phyloP scores from a whole-genome alignment of 345 rosid species.

The Camelina hispida region DNA sequence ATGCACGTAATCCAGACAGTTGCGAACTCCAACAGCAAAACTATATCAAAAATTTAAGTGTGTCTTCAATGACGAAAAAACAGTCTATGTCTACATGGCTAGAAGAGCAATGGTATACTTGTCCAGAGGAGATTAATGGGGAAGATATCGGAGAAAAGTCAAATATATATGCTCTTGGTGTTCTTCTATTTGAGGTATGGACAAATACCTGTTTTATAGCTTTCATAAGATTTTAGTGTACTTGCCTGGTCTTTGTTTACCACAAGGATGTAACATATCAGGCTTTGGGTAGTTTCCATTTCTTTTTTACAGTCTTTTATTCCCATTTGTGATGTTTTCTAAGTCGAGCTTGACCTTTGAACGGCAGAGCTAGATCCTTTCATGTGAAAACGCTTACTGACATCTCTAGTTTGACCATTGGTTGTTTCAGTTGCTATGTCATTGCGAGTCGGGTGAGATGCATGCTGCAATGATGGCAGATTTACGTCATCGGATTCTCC shows the following conservation, averaged over 20 bases:
- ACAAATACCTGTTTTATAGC: not conserved
- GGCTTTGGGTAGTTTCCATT: conserved; percentile 15
- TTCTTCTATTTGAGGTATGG: conserved; percentile 82
- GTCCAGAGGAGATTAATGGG: conserved; percentile 64
- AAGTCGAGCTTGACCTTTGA: conserved; percentile 22
- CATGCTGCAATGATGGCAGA: conserved; percentile 59
- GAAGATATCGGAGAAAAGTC: conserved; percentile 53
- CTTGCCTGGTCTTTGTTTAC: not conserved
- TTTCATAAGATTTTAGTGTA: not conserved
- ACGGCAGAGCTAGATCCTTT: conserved; percentile 6
- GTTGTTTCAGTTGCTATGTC: conserved; percentile 61
- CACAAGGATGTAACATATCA: not conserved
- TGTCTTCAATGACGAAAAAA: conserved; percentile 38
- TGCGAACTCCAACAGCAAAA: conserved; percentile 43
- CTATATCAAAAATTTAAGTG: conserved; percentile 32
- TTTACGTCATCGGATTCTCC: conserved; percentile 67
- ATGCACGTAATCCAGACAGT: conserved; percentile 43
- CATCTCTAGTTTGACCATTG: conserved; percentile 43
- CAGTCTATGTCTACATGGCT: conserved; percentile 48
- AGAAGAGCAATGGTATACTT: conserved; percentile 70
- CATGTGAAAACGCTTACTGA: conserved; percentile 16
- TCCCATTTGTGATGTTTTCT: conserved; percentile 2
- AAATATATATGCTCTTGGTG: conserved; percentile 72
- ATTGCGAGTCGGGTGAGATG: conserved; percentile 57
- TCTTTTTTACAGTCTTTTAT: conserved; percentile 3